Evolutionary conservation across 2,329 filamentous ascomycete species (phyloP), one percentile per base, ranked within the genome.

Genomic region (Chaetomium sp.): DNA sequence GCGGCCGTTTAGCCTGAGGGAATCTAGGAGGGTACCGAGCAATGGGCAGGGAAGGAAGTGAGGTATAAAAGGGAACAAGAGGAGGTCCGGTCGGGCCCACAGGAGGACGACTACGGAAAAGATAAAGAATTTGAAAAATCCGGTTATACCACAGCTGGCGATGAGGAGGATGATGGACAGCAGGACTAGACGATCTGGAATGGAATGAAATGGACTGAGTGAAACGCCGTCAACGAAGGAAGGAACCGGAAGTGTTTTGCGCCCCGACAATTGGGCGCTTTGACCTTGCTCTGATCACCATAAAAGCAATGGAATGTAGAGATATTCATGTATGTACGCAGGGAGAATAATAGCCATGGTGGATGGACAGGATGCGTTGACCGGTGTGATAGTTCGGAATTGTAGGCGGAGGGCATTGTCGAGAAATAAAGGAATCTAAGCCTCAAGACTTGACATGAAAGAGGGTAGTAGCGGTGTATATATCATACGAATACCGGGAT

Each of bases 281-380:
- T 47, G 19, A 27, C 19, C 19, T 27, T 27, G 46, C 51, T 46
- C 38, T n/a, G 19, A 7, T 47, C 19, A 43, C 11, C 19, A 37
- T 27, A 42, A 44, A 32, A 53, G 38, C 36, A 36, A 46, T 36
- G 27, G 38, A 27, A 40, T 52, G 54, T 56, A 53, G 45, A 43
- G 43, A 40, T 52, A 34, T 34, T 36, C 19, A 27, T 27, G 19
- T 27, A 40, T 50, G 53, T 54, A 46, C 32, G 37, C 43, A 53
- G 50, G 54, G 14, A 53, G 50, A 53, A 53, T 56, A 56, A 44
- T 38, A 52, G 53, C 38, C 44, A 19, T 56, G 49, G 9, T 52
- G 44, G 54, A 48, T 48, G 43, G 47, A 27, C 41, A 9, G 32
- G 5, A 27, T 9, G 19, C 2, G 19, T 27, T 27, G 19, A 27